Evolutionary conservation across 2,329 filamentous ascomycete genomes (phyloP).

Genomic region (Verticillium albo-atrum): DNA sequence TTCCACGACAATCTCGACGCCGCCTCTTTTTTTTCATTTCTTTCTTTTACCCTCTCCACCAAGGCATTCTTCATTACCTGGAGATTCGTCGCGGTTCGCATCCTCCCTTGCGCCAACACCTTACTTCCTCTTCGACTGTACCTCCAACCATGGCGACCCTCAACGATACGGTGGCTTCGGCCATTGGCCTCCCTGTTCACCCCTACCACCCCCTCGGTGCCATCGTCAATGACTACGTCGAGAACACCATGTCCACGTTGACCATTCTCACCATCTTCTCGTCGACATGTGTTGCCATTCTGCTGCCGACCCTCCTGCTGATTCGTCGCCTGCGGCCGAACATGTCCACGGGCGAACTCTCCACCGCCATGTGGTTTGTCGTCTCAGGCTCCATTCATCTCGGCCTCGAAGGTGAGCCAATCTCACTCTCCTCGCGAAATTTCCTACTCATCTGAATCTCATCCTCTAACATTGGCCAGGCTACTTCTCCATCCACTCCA

Average conservation of each 20-base stretch:
- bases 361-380: conserved; percentile 69
- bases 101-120: background rate
- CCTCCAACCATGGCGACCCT: background rate
- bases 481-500: conserved; percentile 43
- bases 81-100: no score
- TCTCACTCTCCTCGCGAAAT: no score
- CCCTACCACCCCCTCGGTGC: conserved; percentile 69
- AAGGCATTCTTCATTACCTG: no score
- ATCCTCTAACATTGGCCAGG: conserved; percentile 24
- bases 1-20: background rate
- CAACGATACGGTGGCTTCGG: background rate
- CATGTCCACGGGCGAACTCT: conserved; percentile 48
- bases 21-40: no score
- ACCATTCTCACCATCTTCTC: conserved; percentile 58
- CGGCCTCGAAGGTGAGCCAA: conserved; percentile 32
- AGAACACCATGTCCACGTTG: conserved; percentile 59
- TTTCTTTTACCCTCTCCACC: no score
- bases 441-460: fast-evolving
- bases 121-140: background rate
- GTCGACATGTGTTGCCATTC: conserved; percentile 49
- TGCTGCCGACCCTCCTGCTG: conserved; percentile 50
- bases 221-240: conserved; percentile 57
- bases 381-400: conserved; percentile 55
- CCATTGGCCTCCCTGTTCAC: conserved; percentile 32
- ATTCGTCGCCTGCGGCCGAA: conserved; percentile 48